Evolutionary conservation across 352 stramenopile species (phyloP).

Genomic region (Phytopythium oedochilum): DNA sequence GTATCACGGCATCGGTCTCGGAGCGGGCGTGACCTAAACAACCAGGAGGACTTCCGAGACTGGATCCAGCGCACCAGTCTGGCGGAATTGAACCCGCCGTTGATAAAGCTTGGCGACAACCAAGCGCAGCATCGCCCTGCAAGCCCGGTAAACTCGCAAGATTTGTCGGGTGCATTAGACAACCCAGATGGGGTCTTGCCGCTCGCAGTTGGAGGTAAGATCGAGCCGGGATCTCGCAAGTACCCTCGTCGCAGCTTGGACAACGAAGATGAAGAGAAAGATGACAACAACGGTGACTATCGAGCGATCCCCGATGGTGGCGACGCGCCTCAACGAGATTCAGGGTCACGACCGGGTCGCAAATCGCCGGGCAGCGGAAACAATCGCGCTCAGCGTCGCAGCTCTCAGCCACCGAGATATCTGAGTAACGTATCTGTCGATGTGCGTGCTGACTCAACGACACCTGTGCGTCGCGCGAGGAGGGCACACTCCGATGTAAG

Average conservation of each 20-base stretch:
- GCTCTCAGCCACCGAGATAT: background rate
- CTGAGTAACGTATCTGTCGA: background rate
- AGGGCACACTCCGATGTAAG: constrained; percentile 1
- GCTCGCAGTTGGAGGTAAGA: constrained; percentile 11
- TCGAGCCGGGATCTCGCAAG: constrained; percentile 22
- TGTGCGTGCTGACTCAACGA: background rate
- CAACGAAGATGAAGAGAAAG: constrained; percentile 64
- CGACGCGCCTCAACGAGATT: background rate
- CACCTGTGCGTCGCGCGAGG: background rate
- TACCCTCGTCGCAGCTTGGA: constrained; percentile 56
- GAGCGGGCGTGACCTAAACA: constrained; percentile 59
- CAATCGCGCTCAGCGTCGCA: background rate
- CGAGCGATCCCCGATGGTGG: background rate
- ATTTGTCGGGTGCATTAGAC: constrained; percentile 44
- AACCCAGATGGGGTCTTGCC: constrained; percentile 5
- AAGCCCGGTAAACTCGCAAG: constrained; percentile 65
- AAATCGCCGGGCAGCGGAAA: constrained; percentile 1
- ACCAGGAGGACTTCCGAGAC: constrained; percentile 79
- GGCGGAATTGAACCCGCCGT: constrained; percentile 25
- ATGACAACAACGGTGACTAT: constrained; percentile 14
- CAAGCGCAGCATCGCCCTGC: constrained; percentile 29
- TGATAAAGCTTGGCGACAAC: constrained; percentile 17
- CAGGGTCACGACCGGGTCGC: background rate
- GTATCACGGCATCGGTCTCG: constrained; percentile 74
- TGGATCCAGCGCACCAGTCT: constrained; percentile 66